These are phyloP conservation scores for Fusarium veterinarium DNA, from an alignment of 2,329 filamentous ascomycete species.

Conservation along the genomic window DNA sequence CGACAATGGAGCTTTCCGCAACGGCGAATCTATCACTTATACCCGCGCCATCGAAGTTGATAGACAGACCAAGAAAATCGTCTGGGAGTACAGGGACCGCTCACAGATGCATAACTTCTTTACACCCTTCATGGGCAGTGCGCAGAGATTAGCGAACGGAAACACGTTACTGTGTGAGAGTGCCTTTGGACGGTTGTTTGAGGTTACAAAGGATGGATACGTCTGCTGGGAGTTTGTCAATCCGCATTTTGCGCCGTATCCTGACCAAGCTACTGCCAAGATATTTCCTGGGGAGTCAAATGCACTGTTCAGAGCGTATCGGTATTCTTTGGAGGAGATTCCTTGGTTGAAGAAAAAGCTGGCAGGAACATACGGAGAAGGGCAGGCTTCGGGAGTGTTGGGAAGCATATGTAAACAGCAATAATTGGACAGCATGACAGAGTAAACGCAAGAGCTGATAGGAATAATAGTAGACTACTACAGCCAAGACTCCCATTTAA, in stretches of 20 bases:
- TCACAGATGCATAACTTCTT: slow-evolving; percentile 48
- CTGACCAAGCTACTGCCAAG: slow-evolving; percentile 36
- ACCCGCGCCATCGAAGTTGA: slow-evolving; percentile 45
- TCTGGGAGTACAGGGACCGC: slow-evolving; percentile 47
- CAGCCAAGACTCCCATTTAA: rapidly evolving
- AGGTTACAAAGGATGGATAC: slow-evolving; percentile 42
- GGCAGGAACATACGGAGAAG: neutral
- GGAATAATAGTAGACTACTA: rapidly evolving
- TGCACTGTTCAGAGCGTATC: slow-evolving; percentile 44
- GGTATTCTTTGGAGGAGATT: slow-evolving; percentile 45
- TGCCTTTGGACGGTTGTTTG: slow-evolving; percentile 44
- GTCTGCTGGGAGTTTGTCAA: slow-evolving; percentile 49
- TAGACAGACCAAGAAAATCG: slow-evolving; percentile 36
- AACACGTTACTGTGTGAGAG: slow-evolving; percentile 47
- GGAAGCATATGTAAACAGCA: slow-evolving; percentile 1
- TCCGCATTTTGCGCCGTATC: slow-evolving; percentile 44
- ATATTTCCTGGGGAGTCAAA: slow-evolving; percentile 48
- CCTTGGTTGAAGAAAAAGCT: slow-evolving; percentile 39
- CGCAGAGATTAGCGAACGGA: slow-evolving; percentile 44
- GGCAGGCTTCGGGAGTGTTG: neutral
- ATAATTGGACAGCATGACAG: neutral
- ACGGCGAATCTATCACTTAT: slow-evolving; percentile 46
- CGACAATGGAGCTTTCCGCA: slow-evolving; percentile 46
- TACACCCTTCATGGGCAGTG: slow-evolving; percentile 48
- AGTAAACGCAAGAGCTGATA: no score